Conservation (phyloP, 371 early-diverging fungal genomes). For the Dichotomocladium elegans region DNA sequence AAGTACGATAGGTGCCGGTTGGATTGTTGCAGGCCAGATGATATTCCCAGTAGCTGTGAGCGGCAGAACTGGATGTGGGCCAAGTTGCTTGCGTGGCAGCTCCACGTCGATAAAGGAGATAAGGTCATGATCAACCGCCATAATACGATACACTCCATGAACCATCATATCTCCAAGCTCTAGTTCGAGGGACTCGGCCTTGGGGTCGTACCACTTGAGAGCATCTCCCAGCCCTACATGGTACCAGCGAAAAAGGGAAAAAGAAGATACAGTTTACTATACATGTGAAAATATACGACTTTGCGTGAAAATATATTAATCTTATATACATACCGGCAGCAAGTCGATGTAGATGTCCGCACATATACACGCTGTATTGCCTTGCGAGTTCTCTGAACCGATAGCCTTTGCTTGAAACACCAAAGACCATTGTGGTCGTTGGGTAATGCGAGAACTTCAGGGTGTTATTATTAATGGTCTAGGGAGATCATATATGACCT, state of each 20-base stretch:
- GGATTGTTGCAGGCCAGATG: constrained; percentile 21
- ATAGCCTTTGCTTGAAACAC: constrained; percentile 56
- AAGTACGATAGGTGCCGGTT: constrained; percentile 71
- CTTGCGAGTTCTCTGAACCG: constrained; percentile 59
- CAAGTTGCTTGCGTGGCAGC: constrained; percentile 52
- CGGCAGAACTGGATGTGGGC: constrained; percentile 4
- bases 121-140: constrained; percentile 85
- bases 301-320: neutral
- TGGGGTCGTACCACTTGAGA: constrained; percentile 59
- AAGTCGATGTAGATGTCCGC: constrained; percentile 86
- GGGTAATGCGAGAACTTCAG: constrained; percentile 80
- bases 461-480: neutral
- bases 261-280: too few relatives aligned
- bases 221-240: constrained; percentile 60
- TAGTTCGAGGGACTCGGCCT: constrained; percentile 67
- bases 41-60: constrained; percentile 10
- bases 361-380: constrained; percentile 71
- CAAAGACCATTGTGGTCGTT: constrained; percentile 72
- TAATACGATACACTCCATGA: constrained; percentile 76
- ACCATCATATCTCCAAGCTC: constrained; percentile 88
- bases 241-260: too few relatives aligned
- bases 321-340: constrained; percentile 46
- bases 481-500: neutral
- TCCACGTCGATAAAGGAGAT: constrained; percentile 76
- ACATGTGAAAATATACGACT: too few relatives aligned